phyloP scores from a whole-genome alignment of 148 eudicot genomes.

The Mesembryanthemum crystallinum region DNA sequence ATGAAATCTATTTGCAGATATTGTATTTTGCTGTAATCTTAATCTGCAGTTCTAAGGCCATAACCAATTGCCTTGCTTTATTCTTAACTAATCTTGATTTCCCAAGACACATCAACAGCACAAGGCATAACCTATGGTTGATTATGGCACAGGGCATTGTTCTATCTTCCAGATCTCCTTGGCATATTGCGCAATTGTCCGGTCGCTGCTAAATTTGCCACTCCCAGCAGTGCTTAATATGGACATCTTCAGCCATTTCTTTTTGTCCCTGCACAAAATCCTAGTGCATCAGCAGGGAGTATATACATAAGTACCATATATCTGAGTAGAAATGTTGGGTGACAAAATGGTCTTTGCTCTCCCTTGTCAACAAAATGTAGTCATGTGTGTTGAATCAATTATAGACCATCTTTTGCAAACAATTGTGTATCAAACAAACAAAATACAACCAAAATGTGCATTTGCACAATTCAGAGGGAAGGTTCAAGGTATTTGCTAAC shows the following conservation, averaged over 20 bases:
- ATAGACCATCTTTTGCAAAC: too few relatives aligned
- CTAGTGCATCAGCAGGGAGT: neutral
- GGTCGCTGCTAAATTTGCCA: slow-evolving; percentile 95
- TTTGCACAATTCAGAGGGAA: neutral
- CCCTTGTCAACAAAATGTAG: neutral
- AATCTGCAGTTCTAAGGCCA: too few relatives aligned
- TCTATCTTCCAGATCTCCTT: slow-evolving; percentile 88
- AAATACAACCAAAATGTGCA: too few relatives aligned
- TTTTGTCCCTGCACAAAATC: slow-evolving; percentile 58
- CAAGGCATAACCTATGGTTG: too few relatives aligned
- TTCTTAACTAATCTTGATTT: too few relatives aligned
- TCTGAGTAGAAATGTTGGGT: neutral
- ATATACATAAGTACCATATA: neutral
- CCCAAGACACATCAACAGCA: too few relatives aligned
- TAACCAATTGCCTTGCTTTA: too few relatives aligned
- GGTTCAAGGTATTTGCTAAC: neutral
- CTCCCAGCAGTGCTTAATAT: slow-evolving; percentile 94
- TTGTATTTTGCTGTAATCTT: too few relatives aligned
- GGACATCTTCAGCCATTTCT: slow-evolving; percentile 91
- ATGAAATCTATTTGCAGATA: too few relatives aligned
- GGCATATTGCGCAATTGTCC: slow-evolving; percentile 91
- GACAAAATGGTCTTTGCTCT: neutral
- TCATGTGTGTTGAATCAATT: too few relatives aligned
- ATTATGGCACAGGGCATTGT: slow-evolving; percentile 61
- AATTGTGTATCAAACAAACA: too few relatives aligned